Conservation (phyloP, 1,284 basidiomycete species). For the Ustilago vetiveriae region DNA sequence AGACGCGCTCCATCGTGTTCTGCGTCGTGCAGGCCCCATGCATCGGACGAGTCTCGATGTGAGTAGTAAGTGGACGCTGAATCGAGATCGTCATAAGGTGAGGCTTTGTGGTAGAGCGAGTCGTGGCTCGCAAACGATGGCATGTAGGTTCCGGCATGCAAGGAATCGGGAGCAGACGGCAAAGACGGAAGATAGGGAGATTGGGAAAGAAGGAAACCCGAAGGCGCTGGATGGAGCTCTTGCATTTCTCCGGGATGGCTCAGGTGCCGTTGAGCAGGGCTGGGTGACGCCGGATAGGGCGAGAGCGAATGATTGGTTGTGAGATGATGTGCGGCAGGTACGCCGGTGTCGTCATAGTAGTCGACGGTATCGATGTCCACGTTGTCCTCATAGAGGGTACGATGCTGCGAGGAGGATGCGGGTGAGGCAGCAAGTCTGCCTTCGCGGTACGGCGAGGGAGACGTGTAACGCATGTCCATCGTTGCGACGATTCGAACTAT, state of each 20-base stretch:
- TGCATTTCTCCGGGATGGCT: conserved; percentile 20
- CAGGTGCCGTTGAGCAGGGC: background rate
- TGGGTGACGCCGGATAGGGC: conserved; percentile 26
- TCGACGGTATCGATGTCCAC: conserved; percentile 48
- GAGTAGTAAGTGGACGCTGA: conserved; percentile 21
- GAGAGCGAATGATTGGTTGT: conserved; percentile 26
- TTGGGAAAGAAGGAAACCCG: conserved; percentile 16
- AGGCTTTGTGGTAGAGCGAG: conserved; percentile 20
- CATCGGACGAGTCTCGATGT: conserved; percentile 20
- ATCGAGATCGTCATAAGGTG: conserved; percentile 10
- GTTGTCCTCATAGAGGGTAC: background rate
- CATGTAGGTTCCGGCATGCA: conserved; percentile 13
- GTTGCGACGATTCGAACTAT: background rate
- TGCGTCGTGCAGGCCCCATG: conserved; percentile 30
- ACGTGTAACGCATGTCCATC: conserved; percentile 4
- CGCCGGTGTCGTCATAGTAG: conserved; percentile 36
- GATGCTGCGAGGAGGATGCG: conserved; percentile 12
- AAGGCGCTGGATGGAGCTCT: conserved; percentile 24
- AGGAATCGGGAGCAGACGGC: conserved; percentile 8
- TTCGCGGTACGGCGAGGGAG: conserved; percentile 8
- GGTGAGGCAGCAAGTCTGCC: conserved; percentile 3
- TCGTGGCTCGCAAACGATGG: conserved; percentile 27
- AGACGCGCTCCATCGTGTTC: conserved; percentile 10
- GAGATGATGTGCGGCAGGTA: conserved; percentile 36
- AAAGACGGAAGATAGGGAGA: conserved; percentile 18